Conservation (phyloP, 176 grass and related monocot genomes). For the Rhynchospora tenuis region DNA sequence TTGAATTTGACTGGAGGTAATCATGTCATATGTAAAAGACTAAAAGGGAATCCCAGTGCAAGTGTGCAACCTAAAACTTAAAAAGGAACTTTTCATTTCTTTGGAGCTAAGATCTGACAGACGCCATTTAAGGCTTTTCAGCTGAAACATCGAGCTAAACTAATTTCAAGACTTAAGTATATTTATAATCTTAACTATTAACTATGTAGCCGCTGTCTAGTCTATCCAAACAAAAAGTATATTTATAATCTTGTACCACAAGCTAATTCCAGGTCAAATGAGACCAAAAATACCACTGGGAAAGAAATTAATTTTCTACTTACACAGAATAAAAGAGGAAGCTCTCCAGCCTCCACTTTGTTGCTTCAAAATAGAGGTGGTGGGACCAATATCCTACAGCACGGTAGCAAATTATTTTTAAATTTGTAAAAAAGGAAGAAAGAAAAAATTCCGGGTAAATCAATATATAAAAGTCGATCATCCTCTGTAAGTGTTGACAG, state of each 20-base stretch:
- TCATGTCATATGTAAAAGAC: too few species aligned
- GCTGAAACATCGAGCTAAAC: background rate
- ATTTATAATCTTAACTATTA: too few species aligned
- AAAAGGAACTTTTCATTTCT: background rate
- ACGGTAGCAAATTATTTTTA: background rate
- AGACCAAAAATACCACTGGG: background rate
- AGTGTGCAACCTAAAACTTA: background rate
- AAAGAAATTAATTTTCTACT: background rate
- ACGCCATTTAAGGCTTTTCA: too few species aligned
- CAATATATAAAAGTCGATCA: background rate
- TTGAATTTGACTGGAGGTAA: too few species aligned
- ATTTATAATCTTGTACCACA: too few species aligned
- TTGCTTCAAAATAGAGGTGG: constrained; percentile 6
- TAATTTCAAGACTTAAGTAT: background rate
- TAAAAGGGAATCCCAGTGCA: too few species aligned
- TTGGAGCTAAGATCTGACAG: too few species aligned
- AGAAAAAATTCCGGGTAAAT: background rate
- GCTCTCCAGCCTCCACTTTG: constrained; percentile 57
- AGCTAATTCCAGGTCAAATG: background rate
- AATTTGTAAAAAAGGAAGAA: background rate
- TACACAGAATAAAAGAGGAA: constrained; percentile 68
- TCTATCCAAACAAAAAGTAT: too few species aligned
- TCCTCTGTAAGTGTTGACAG: too few species aligned
- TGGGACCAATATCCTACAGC: background rate
- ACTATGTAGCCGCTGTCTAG: too few species aligned